phyloP scores from a whole-genome alignment of 2,329 filamentous ascomycete species.

The Penicillium freii region DNA sequence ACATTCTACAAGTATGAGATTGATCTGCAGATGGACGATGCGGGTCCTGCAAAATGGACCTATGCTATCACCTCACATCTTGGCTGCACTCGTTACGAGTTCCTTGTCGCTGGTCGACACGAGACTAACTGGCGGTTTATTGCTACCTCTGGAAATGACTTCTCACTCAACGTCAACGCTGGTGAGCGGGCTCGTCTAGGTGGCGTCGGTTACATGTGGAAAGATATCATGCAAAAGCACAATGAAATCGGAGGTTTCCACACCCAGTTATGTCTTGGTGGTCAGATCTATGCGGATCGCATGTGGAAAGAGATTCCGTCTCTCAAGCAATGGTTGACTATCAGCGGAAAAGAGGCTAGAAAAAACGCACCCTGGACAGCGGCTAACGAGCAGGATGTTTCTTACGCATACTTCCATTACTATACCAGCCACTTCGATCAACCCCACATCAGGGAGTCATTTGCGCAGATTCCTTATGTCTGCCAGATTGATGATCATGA shows the following conservation, averaged over 20 bases:
- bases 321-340: slow-evolving; percentile 90
- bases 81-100: slow-evolving; percentile 97
- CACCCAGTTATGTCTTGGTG: slow-evolving; percentile 83
- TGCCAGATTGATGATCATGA: slow-evolving; percentile 95
- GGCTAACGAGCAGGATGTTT: slow-evolving; percentile 90
- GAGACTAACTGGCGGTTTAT: slow-evolving; percentile 96
- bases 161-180: slow-evolving; percentile 80
- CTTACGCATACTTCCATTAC: slow-evolving; percentile 97
- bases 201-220: slow-evolving; percentile 96
- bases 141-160: slow-evolving; percentile 94
- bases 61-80: slow-evolving; percentile 97
- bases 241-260: slow-evolving; percentile 95
- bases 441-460: slow-evolving; percentile 88
- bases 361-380: slow-evolving; percentile 91
- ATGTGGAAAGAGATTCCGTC: slow-evolving; percentile 95
- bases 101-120: slow-evolving; percentile 83
- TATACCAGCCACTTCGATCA: slow-evolving; percentile 99
- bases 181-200: slow-evolving; percentile 83
- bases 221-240: slow-evolving; percentile 96
- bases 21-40: slow-evolving; percentile 83
- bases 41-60: slow-evolving; percentile 79
- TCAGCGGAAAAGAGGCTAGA: slow-evolving; percentile 87
- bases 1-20: slow-evolving; percentile 94
- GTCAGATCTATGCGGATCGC: slow-evolving; percentile 92
- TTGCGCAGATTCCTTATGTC: slow-evolving; percentile 94